phyloP scores from a whole-genome alignment of 495 filamentous ascomycete genomes.

The Daldinia loculata region DNA sequence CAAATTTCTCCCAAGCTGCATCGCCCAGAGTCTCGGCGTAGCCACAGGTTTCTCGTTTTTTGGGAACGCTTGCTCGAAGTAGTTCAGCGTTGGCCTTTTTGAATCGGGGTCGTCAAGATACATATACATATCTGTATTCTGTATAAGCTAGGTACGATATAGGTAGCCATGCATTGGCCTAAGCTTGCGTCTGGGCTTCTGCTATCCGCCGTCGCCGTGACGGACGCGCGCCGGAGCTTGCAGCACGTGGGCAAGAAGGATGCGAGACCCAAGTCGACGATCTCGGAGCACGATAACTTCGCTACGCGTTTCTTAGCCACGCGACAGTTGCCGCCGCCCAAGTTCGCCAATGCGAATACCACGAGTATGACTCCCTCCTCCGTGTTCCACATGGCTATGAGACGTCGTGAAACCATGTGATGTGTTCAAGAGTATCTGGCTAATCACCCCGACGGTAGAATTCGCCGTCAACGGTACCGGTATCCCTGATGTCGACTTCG shows the following conservation, averaged over 20 bases:
- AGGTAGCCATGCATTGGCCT: constrained; percentile 41
- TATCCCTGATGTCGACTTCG: constrained; percentile 78
- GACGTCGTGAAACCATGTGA: not conserved
- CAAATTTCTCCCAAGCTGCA: constrained; percentile 7
- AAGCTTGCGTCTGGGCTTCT: constrained; percentile 41
- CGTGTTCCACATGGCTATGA: not conserved
- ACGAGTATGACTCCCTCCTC: constrained; percentile 35
- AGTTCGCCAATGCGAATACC: constrained; percentile 51
- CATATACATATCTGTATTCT: not conserved
- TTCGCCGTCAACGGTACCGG: constrained; percentile 73
- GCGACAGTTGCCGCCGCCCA: constrained; percentile 36
- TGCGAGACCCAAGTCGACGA: constrained; percentile 6
- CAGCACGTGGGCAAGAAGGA: constrained; percentile 51
- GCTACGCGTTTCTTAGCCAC: constrained; percentile 41
- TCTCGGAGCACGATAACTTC: constrained; percentile 1
- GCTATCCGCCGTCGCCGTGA: constrained; percentile 38
- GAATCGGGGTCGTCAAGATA: not conserved
- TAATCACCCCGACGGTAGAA: constrained; percentile 49
- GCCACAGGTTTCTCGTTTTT: constrained; percentile 9
- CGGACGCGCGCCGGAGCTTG: constrained; percentile 45
- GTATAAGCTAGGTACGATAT: constrained; percentile 12
- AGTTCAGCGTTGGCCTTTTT: not conserved
- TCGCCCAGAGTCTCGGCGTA: constrained; percentile 34
- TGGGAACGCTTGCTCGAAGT: constrained; percentile 16
- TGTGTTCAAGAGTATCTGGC: not conserved